phyloP scores from a whole-genome alignment of 495 filamentous ascomycete species.

The Penicillium crystallinum region DNA sequence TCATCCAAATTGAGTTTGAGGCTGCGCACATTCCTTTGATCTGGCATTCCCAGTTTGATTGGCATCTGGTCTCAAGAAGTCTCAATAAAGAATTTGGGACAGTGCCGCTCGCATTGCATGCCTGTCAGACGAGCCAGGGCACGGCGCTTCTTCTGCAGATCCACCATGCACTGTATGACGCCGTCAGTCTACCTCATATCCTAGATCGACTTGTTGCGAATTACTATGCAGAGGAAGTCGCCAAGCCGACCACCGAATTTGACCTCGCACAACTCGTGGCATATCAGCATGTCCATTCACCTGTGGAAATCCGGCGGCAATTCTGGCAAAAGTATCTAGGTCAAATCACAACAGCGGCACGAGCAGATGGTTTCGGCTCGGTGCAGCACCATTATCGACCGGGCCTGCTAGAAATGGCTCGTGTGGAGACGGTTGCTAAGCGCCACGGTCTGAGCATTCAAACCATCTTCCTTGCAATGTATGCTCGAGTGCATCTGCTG shows the following conservation, averaged over 20 bases:
- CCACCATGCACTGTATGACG: conserved; percentile 37
- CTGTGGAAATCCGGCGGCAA: conserved; percentile 17
- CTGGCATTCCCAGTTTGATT: conserved; percentile 21
- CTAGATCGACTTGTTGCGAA: conserved; percentile 18
- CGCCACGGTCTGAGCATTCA: conserved; percentile 29
- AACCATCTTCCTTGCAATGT: conserved; percentile 30
- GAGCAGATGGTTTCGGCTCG: conserved; percentile 11
- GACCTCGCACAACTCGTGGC: conserved; percentile 28
- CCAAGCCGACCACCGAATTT: not conserved
- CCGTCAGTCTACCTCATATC: conserved; percentile 26
- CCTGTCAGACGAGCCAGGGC: conserved; percentile 16
- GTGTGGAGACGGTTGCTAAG: conserved; percentile 24
- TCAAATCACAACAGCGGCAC: conserved; percentile 7
- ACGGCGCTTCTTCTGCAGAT: conserved; percentile 28
- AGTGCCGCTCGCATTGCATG: conserved; percentile 25
- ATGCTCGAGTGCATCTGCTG: conserved; percentile 27
- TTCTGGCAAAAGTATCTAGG: conserved; percentile 33
- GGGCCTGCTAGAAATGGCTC: conserved; percentile 23
- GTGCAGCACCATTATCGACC: conserved; percentile 27
- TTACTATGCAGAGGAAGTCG: conserved; percentile 7
- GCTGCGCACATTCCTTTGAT: conserved; percentile 14
- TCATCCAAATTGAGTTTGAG: conserved; percentile 24
- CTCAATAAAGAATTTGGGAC: conserved; percentile 12
- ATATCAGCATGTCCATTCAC: conserved; percentile 27
- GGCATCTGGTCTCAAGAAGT: conserved; percentile 1